phyloP scores from a whole-genome alignment of 2,329 filamentous ascomycete genomes.

The Xylaria sp. region DNA sequence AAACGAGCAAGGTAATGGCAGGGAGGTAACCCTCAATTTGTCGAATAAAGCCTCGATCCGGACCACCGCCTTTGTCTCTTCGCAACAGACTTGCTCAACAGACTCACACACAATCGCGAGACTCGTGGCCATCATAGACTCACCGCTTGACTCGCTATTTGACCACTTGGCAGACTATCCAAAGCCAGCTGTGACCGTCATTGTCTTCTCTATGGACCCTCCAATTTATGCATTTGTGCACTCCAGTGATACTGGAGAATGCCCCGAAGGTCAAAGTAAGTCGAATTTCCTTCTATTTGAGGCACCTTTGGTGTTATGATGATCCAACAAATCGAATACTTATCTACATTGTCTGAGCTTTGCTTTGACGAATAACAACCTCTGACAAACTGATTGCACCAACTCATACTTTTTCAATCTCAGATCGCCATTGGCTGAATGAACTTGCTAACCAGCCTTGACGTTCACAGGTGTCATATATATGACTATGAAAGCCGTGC shows the following conservation, averaged over 20 bases:
- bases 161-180: constrained; percentile 75
- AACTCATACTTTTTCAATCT: constrained; percentile 36
- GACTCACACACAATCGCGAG: constrained; percentile 60
- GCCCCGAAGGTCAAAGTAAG: constrained; percentile 90
- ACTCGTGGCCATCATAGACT: constrained; percentile 75
- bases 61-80: constrained; percentile 63
- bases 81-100: constrained; percentile 48
- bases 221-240: constrained; percentile 75
- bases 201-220: constrained; percentile 66
- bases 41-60: constrained; percentile 67
- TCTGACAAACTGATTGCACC: constrained; percentile 87
- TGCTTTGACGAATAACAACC: constrained; percentile 84
- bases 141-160: constrained; percentile 73
- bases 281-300: constrained; percentile 48
- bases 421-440: neutral
- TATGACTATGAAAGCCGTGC: constrained; percentile 52
- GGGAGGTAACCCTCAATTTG: constrained; percentile 59
- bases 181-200: constrained; percentile 74
- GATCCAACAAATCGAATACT: constrained; percentile 85
- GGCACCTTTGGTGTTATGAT: constrained; percentile 73
- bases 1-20: constrained; percentile 42
- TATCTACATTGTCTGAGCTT: constrained; percentile 99
- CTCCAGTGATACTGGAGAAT: constrained; percentile 92
- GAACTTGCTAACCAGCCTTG: constrained; percentile 36
- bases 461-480: constrained; percentile 50